These are phyloP conservation scores for Kodamaea restingae DNA, from an alignment of 805 yeast species.

Conservation along the genomic window DNA sequence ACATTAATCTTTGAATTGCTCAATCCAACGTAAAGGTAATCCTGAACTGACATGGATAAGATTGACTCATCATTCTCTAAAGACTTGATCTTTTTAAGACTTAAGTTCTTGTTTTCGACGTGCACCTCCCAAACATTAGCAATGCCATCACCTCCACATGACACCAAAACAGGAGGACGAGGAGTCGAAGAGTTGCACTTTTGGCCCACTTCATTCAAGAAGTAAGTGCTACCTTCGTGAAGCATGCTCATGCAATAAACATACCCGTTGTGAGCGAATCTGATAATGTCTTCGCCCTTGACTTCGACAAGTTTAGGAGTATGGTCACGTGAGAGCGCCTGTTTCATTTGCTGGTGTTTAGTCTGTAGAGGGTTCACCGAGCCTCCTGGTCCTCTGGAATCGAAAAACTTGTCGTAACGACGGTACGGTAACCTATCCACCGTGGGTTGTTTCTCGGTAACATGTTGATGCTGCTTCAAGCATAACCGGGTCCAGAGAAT, in stretches of 20 bases:
- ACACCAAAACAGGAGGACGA: constrained; percentile 16
- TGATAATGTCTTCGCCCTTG: constrained; percentile 58
- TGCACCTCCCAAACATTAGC: constrained; percentile 73
- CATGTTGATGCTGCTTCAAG: constrained; percentile 4
- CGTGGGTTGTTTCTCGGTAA: not conserved
- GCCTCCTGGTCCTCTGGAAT: constrained; percentile 84
- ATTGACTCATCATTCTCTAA: constrained; percentile 68
- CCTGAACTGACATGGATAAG: constrained; percentile 59
- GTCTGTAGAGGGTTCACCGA: constrained; percentile 29
- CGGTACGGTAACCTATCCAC: constrained; percentile 44
- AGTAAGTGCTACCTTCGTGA: constrained; percentile 10
- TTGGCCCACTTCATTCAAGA: constrained; percentile 1
- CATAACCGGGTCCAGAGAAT: constrained; percentile 61
- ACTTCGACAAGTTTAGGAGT: constrained; percentile 53
- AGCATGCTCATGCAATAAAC: constrained; percentile 62
- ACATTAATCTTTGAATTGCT: constrained; percentile 70
- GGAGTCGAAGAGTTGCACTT: not conserved
- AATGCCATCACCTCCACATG: constrained; percentile 88
- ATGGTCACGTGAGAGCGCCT: constrained; percentile 10
- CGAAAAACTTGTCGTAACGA: constrained; percentile 81
- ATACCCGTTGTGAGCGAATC: constrained; percentile 90
- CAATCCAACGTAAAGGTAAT: constrained; percentile 78
- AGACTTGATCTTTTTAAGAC: constrained; percentile 22
- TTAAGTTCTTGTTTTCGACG: not conserved
- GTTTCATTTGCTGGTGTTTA: constrained; percentile 20